Base-by-base conservation (phyloP, 208 protist genomes). In the Trypanosoma grayi region DNA sequence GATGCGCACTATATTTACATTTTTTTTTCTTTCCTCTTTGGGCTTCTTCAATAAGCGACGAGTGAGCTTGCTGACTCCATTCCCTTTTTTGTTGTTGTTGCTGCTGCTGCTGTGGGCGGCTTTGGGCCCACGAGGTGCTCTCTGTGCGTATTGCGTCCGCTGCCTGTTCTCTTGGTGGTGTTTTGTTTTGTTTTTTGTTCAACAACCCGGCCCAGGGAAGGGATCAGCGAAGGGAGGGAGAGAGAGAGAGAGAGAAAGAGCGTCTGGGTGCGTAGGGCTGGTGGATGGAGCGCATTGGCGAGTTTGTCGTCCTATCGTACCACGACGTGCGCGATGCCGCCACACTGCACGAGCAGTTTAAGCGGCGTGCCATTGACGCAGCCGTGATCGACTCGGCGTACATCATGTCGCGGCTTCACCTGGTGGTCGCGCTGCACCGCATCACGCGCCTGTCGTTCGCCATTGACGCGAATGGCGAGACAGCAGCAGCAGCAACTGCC, bases 381-480 rank as follows among this genome's bases (percentile, higher is more conserved):
- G 87, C 83, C 6, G 83, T 90, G 4, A 70, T 93, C 16, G 83
- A 93, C 53, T 75, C 82, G 22, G 71, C 66, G 31, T 87, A 75
- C 46, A 55, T 90, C 28, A 10, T 91, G n/a, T 94, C 87, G 0
- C 66, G 62, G 3, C 66, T 86, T 11, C 87, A 94, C 28, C 77
- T 94, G 14, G 68, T 75, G 13, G 80, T 76, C 16, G 81, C 83
- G 10, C 58, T 89, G 57, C 72, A 87, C 34, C 87, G 87, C 28
- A 45, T 75, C 22, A 31, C 27, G 51, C 4, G 39, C 60, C 18
- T 48, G 31, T 2, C 54, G 55, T 54, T 68, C 43, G 37, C 52
- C 31, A 46, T 46, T n/a, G 43, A 57, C 2, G 18, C 18, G 30
- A 56, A 14, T 9, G 24, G 47, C 6, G 4, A 37, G 16, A 9